These are phyloP conservation scores for Penicillium longicatenatum DNA, from an alignment of 495 filamentous ascomycete genomes.

Conservation along the genomic window DNA sequence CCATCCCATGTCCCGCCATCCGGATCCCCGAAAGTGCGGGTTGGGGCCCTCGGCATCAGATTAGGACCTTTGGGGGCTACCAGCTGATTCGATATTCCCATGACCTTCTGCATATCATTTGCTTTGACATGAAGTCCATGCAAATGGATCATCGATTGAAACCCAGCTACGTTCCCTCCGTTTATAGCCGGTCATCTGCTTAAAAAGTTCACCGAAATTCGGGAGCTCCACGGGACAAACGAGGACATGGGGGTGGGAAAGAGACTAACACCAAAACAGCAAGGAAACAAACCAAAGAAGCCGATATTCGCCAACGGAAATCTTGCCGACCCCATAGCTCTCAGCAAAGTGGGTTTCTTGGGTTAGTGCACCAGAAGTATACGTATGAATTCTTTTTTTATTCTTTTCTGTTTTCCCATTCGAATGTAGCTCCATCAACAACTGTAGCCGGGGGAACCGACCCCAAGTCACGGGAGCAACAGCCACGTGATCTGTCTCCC, in stretches of 20 bases:
- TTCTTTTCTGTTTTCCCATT: neutral
- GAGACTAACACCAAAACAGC: neutral
- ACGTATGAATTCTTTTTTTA: neutral
- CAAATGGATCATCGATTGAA: neutral
- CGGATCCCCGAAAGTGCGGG: slow-evolving; percentile 17
- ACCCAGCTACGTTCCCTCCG: slow-evolving; percentile 3
- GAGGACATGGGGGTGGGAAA: neutral
- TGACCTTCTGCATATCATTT: neutral
- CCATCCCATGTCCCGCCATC: slow-evolving; percentile 25
- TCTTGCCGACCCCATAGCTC: slow-evolving; percentile 13
- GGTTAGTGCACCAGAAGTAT: too few species aligned
- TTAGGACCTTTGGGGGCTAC: slow-evolving; percentile 1
- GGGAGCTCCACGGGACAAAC: slow-evolving; percentile 18
- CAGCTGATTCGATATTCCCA: neutral
- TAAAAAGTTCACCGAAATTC: slow-evolving; percentile 31
- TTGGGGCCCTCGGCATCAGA: slow-evolving; percentile 20
- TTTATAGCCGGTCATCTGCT: slow-evolving; percentile 19
- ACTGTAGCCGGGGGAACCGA: slow-evolving; percentile 18
- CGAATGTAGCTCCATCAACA: neutral
- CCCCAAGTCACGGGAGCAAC: neutral
- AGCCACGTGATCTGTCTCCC: too few species aligned
- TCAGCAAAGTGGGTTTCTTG: neutral
- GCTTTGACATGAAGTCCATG: slow-evolving; percentile 7
- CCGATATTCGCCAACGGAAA: slow-evolving; percentile 9
- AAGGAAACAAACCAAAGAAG: neutral